These are phyloP conservation scores for Crepidotus variabilis DNA, from an alignment of 768 basidiomycete genomes.

Conservation along the genomic window DNA sequence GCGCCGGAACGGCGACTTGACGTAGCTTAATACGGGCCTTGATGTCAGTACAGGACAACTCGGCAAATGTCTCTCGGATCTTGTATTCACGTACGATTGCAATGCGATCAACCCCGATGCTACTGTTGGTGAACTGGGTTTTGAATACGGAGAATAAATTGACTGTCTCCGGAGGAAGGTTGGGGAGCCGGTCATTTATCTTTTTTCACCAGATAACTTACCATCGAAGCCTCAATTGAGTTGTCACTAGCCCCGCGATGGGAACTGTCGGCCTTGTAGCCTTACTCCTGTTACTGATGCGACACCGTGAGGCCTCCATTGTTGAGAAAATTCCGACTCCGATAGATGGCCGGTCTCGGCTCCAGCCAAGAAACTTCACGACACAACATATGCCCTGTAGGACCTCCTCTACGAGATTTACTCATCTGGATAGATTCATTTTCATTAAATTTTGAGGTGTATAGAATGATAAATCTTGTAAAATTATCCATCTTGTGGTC, in stretches of 20 bases:
- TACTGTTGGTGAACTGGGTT: neutral
- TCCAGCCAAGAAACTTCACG: no score
- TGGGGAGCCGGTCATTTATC: neutral
- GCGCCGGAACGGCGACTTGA: neutral
- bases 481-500: no score
- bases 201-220: neutral
- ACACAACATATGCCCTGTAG: no score
- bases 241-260: neutral
- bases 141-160: neutral
- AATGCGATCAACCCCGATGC: neutral
- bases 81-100: neutral
- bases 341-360: no score
- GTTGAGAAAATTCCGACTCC: no score
- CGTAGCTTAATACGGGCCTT: slow-evolving; percentile 5
- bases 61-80: neutral
- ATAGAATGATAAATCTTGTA: no score
- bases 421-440: no score
- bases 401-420: no score
- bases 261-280: neutral
- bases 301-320: no score
- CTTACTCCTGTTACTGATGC: no score
- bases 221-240: neutral
- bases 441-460: no score
- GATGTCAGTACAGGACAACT: neutral
- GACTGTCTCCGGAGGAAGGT: neutral